Percentiles rank a stretch among this genome's conserved stretches.
These are phyloP conservation scores for Taiozyma sp. DNA, from an alignment of 1,139 yeast genomes.

Conservation along the genomic window DNA sequence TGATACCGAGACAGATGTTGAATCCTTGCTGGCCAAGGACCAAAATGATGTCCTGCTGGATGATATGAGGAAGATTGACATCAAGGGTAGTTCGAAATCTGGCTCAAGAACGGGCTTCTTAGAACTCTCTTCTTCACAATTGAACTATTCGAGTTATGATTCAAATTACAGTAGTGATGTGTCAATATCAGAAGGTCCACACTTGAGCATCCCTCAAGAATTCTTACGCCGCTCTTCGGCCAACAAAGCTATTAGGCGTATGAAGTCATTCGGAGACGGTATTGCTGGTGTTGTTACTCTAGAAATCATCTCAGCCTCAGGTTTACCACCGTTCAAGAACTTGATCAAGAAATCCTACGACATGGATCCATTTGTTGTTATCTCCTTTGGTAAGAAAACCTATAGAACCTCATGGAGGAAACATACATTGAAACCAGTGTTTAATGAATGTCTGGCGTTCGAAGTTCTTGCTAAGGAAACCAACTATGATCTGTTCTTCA, in stretches of 20 bases:
- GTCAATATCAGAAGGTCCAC: slow-evolving; percentile 4
- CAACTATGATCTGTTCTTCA: slow-evolving; percentile 59
- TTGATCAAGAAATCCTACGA: slow-evolving; percentile 72
- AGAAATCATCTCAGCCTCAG: slow-evolving; percentile 68
- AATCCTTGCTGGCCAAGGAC: slow-evolving; percentile 16
- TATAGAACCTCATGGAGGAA: slow-evolving; percentile 82
- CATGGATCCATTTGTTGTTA: slow-evolving; percentile 95
- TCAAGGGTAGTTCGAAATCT: neutral
- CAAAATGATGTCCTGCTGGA: slow-evolving; percentile 2
- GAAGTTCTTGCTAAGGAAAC: slow-evolving; percentile 67
- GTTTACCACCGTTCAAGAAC: slow-evolving; percentile 61
- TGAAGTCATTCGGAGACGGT: neutral
- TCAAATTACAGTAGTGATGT: slow-evolving; percentile 9
- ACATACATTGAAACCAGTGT: slow-evolving; percentile 79
- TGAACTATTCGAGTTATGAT: slow-evolving; percentile 5
- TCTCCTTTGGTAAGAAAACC: slow-evolving; percentile 84
- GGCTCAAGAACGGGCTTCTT: neutral
- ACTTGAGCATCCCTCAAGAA: neutral
- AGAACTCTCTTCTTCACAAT: neutral
- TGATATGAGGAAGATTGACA: neutral
- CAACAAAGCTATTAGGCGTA: neutral
- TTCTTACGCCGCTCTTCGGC: neutral
- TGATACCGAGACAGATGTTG: slow-evolving; percentile 26
- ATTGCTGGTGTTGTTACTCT: slow-evolving; percentile 66
- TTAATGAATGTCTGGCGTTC: slow-evolving; percentile 74